Evolutionary conservation across 2,329 filamentous ascomycete genomes (phyloP).

Genomic region (Ophiostoma triangulosporum): DNA sequence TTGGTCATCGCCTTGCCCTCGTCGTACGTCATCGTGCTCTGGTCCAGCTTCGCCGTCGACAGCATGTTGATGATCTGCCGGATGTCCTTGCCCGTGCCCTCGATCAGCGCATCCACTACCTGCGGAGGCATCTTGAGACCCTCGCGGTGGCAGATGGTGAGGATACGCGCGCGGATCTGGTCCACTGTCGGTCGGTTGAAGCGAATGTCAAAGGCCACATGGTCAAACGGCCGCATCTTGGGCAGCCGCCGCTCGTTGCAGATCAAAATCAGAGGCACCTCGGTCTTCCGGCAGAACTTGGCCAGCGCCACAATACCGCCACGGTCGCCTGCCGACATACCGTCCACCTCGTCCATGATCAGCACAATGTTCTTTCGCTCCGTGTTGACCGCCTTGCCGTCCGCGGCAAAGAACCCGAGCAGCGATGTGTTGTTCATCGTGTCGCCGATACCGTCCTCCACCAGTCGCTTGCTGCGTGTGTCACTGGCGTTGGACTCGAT

Average conservation of each 20-base stretch:
- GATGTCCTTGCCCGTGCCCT: constrained; percentile 91
- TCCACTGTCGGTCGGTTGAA: constrained; percentile 86
- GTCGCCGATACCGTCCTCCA: constrained; percentile 77
- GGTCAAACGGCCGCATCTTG: constrained; percentile 98
- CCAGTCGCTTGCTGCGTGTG: constrained; percentile 86
- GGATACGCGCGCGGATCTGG: constrained; percentile 80
- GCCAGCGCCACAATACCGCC: constrained; percentile 91
- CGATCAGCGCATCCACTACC: constrained; percentile 86
- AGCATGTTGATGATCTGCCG: constrained; percentile 99
- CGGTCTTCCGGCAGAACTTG: constrained; percentile 87
- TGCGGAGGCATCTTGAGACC: constrained; percentile 69
- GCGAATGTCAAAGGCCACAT: constrained; percentile 67
- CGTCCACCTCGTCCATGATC: constrained; percentile 98
- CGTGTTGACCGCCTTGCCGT: constrained; percentile 65
- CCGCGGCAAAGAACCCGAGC: constrained; percentile 76
- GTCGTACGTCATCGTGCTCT: constrained; percentile 65
- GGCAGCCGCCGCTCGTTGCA: constrained; percentile 88
- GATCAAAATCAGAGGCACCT: constrained; percentile 90
- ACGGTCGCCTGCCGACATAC: constrained; percentile 94
- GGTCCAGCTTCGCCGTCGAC: constrained; percentile 81
- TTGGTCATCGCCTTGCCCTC: constrained; percentile 90
- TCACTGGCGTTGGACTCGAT: constrained; percentile 95
- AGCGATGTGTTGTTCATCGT: constrained; percentile 90
- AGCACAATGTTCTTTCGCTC: constrained; percentile 87
- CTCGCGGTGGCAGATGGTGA: constrained; percentile 90